Conservation (phyloP, 2,329 filamentous ascomycete genomes). For the Apiospora marii region DNA sequence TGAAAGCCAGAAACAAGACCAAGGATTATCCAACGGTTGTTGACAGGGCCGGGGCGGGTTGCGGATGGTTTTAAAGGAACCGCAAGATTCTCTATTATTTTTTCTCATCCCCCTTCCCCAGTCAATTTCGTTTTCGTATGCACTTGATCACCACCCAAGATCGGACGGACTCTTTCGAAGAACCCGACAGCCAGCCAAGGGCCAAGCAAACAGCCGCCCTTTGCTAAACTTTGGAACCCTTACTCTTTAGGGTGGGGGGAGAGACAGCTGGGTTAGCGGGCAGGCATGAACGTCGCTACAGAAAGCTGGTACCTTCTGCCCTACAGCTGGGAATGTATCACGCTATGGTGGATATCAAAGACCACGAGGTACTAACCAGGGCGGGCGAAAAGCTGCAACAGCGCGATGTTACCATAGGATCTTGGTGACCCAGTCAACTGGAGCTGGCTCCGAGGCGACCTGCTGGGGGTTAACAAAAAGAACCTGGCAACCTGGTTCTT, state of each 20-base stretch:
- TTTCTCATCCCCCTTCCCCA: background rate
- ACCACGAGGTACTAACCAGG: constrained; percentile 4
- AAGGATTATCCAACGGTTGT: background rate
- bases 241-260: background rate
- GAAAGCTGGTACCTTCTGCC: background rate
- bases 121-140: constrained; percentile 18
- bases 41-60: background rate
- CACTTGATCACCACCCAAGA: background rate
- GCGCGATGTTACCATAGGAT: constrained; percentile 2
- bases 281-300: background rate
- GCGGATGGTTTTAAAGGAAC: constrained; percentile 11
- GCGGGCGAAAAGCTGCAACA: constrained; percentile 5
- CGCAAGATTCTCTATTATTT: background rate
- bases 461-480: background rate
- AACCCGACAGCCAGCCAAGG: background rate
- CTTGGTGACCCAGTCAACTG: constrained; percentile 12
- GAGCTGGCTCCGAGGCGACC: constrained; percentile 10
- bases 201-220: background rate
- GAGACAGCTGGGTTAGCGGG: background rate
- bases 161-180: constrained; percentile 8
- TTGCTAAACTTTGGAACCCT: constrained; percentile 5
- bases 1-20: constrained; percentile 7
- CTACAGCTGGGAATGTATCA: constrained; percentile 5
- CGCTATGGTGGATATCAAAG: background rate
- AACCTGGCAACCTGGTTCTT: background rate